Percentiles rank a stretch among this genome's conserved stretches.
Conservation (phyloP, 78 protist genomes). For the Trichosphaerium sp. region DNA sequence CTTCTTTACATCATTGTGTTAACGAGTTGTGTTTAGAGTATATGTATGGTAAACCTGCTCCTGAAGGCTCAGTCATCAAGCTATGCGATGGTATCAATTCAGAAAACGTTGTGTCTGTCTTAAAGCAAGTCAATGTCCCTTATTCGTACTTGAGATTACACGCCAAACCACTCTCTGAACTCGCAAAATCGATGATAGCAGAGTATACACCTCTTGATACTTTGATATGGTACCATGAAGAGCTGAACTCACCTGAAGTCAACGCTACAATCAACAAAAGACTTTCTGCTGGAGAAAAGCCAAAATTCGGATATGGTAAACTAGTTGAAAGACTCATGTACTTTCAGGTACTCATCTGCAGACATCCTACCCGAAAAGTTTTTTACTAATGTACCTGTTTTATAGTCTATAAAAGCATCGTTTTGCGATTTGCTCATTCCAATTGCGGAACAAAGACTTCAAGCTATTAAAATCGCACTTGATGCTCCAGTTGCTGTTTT, state of each 20-base stretch:
- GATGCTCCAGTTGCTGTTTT: no score
- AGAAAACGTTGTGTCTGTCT: neutral
- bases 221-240: neutral
- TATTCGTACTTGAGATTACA: conserved; percentile 1
- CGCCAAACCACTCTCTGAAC: neutral
- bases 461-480: no score
- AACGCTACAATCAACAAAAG: neutral
- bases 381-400: no score
- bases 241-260: neutral
- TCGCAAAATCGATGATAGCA: neutral
- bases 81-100: neutral
- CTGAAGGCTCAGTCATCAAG: neutral
- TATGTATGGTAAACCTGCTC: neutral
- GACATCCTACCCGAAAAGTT: no score
- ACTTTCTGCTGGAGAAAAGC: neutral
- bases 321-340: neutral
- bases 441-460: neutral
- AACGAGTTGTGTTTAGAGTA: no score
- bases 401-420: no score
- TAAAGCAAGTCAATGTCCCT: neutral
- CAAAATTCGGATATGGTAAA: neutral
- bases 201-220: neutral
- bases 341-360: no score
- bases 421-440: neutral
- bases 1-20: no score